These are phyloP conservation scores for Saccharum officinarum DNA, from an alignment of 176 grass and related monocot species.

Conservation along the genomic window DNA sequence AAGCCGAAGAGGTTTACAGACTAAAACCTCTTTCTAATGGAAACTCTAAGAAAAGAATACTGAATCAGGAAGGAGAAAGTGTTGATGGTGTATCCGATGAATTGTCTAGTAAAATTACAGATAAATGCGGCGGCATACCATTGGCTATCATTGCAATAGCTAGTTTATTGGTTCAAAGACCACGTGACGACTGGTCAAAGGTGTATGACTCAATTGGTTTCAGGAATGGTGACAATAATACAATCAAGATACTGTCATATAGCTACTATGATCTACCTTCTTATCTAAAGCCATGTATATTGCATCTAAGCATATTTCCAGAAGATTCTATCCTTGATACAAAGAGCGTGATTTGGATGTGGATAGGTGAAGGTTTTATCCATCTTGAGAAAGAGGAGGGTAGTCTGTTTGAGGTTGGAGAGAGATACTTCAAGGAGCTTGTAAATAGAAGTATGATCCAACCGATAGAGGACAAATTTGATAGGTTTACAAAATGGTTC, in stretches of 20 bases:
- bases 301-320: neutral
- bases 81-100: neutral
- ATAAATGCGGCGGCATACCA: slow-evolving; percentile 8
- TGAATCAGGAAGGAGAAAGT: neutral
- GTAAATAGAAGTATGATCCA: slow-evolving; percentile 16
- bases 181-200: neutral
- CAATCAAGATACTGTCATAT: neutral
- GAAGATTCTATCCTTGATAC: neutral
- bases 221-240: neutral
- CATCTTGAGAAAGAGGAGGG: no score
- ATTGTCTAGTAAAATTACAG: neutral
- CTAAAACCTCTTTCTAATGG: neutral
- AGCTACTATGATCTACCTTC: slow-evolving; percentile 21
- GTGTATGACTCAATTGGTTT: neutral
- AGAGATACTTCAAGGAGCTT: slow-evolving; percentile 1
- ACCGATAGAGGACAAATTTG: accelerated
- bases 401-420: no score
- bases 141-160: slow-evolving; percentile 11
- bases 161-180: slow-evolving; percentile 21
- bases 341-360: neutral
- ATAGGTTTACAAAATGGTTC: neutral
- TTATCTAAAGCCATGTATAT: neutral
- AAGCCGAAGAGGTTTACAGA: neutral
- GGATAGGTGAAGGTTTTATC: slow-evolving; percentile 15
- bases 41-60: neutral